Evolutionary conservation across 1,139 yeast species (phyloP), one percentile per base, ranked within the genome.

Genomic region (Saccharomyces hybrid): DNA sequence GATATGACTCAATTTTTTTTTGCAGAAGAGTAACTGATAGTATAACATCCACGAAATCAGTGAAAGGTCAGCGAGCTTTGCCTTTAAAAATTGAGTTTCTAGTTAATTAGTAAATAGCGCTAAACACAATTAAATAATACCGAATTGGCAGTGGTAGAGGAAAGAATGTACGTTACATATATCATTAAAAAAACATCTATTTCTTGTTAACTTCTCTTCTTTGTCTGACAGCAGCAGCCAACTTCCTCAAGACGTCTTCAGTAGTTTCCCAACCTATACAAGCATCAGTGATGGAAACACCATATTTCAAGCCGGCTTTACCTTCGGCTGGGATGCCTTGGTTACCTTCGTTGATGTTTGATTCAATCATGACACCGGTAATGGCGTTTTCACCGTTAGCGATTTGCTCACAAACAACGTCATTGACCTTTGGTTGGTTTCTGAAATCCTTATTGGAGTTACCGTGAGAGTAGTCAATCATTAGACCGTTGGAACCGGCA

Each of bases 381-480:
- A 93, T 82, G 56, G 79, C 72, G 55, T 79, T 79, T 71, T 88
- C 96, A 69, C 99, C 99, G 27, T 73, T 75, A 48, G 89, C 74
- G 54, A 93, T 79, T 75, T 93, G 98, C 63, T 83, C 84, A 53
- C 90, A 88, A 53, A 93, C 96, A 56, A 77, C 80, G 51, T 78
- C 77, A 64, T 87, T 83, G 23, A 91, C 98, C 72, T 80, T 83
- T 55, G 98, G 96, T 76, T 93, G 99, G 76, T 91, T 91, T 72
- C 85, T 81, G 85, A 82, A 90, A 73, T 93, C 96, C 76, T 93
- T 93, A 72, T 79, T 82, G 46, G 98, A 90, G 79, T 93, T 93
- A 66, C 96, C 99, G 73, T 93, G 99, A 52, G 97, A 90, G 74
- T 96, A 93, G 75, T 93, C 99, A 61, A 93, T 85, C 98, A 93